Evolutionary conservation across 129 eudicot species (phyloP).

Genomic region (Centella asiatica): DNA sequence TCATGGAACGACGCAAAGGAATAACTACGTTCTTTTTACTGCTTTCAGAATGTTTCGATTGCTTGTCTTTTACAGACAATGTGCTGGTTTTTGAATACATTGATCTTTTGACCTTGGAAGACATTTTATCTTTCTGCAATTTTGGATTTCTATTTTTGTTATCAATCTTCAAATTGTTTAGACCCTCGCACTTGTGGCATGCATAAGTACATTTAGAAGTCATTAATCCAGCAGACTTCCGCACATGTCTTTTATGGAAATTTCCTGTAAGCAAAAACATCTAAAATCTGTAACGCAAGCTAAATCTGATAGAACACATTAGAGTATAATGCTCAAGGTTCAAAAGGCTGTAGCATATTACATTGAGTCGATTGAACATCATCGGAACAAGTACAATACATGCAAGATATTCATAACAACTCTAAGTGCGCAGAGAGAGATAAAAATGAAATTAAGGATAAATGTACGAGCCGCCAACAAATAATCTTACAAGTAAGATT

Average conservation of each 20-base stretch:
- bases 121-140: conserved; percentile 28
- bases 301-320: neutral
- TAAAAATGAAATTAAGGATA: no score
- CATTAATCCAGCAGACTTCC: conserved; percentile 47
- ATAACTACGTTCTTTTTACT: conserved; percentile 30
- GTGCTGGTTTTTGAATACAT: conserved; percentile 20
- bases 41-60: conserved; percentile 16
- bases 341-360: neutral
- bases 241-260: conserved; percentile 78
- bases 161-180: conserved; percentile 17
- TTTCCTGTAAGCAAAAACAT: conserved; percentile 30
- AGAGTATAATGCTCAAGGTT: neutral
- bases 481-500: no score
- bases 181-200: conserved; percentile 64
- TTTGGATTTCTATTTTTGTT: conserved; percentile 27
- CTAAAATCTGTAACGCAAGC: conserved; percentile 6
- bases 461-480: no score
- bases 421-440: no score
- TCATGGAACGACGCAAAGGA: conserved; percentile 75
- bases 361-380: no score
- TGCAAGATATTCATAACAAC: no score
- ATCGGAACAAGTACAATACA: no score
- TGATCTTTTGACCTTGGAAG: conserved; percentile 15
- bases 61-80: conserved; percentile 30
- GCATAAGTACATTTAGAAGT: conserved; percentile 33